Evolutionary conservation across 2,329 filamentous ascomycete species (phyloP), one percentile per base, ranked within the genome.

Genomic region (Aspergillus arachidicola): DNA sequence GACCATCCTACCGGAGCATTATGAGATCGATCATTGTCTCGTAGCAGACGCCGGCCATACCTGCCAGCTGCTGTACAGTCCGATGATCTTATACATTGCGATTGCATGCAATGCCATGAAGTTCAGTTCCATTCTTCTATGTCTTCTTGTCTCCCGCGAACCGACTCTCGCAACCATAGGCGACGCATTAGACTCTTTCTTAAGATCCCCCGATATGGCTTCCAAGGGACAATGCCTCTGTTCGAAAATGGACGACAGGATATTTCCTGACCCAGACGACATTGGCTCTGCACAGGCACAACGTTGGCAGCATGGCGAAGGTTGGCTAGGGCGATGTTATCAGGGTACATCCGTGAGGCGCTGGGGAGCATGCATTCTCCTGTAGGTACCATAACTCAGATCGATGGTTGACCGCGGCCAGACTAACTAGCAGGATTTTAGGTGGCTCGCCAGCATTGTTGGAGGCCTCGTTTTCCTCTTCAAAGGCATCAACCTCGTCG

Each of bases 151-250:
- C 6, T 19, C 38, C 12, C 55, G 55, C 28, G 53, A 62, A 19
- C 43, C 41, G 16, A 55, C 59, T 5, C 43, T 61, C 12, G 28
- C 48, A 19, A 78, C 76, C 1, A 67, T 76, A 9, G 78, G 77
- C 14, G 77, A 79, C 64, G 75, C 73, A 2, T 71, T 79, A 19
- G 67, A 72, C n/a, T 79, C 76, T 0, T 80, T 80, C 58, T 63
- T 79, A 6, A 64, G 65, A 28, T 36, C 65, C 6, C 72, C 71
- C 0, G 78, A 80, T 63, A 63, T 60, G 1, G 71, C 66, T 0
- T 77, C 74, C 0, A 58, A 65, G 28, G 64, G 65, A 51, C 50
- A 64, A 51, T 48, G 45, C 23, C 45, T 48, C 45, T 10, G 28
- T 2, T 48, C 45, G 12, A 48, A 48, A 7, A 16, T 48, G 23